Base-by-base conservation (phyloP, 2,329 filamentous ascomycete genomes). In the Cordyceps cicadae region DNA sequence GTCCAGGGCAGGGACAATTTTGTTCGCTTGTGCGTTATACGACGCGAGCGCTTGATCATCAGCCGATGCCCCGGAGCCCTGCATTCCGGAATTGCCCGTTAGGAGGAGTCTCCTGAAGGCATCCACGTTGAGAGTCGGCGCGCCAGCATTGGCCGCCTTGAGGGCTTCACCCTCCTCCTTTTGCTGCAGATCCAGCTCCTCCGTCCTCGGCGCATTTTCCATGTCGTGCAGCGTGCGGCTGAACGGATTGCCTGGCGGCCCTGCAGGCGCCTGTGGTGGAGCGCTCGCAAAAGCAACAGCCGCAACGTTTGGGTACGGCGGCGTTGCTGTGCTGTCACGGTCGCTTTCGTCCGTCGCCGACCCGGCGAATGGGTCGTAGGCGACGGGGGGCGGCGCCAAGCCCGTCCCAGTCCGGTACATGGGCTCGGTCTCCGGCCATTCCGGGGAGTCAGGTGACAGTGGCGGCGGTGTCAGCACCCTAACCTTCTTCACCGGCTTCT, bases 81-180 rank as follows among this genome's bases (percentile, higher is more conserved):
- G 63, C 9, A 51, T 15, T 48, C 74, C 80, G 41, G 82, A 70
- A 67, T 85, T 83, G 21, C 90, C 90, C 0, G 89, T 94, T 75
- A 94, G 78, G 53, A 94, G 79, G 63, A 94, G 74, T 62, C 87
- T 81, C 68, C 86, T 87, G 74, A 94, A 94, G 8, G 89, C 86
- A 69, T 90, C 85, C 1, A 93, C 90, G 69, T 94, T 88, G 64
- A 93, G 73, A 0, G 84, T 79, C 19, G 71, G 75, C 65, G 75
- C 79, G 19, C 65, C 66, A 2, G 69, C 64, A 48, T 71, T 69
- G 34, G 68, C 68, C 39, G 69, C 71, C 63, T 70, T 73, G 54
- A 73, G 68, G 11, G 63, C 69, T 61, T 63, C 69, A 14, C 63
- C 73, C 67, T 65, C 72, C 59, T 66, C 71, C 67, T 64, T 66